phyloP scores from a whole-genome alignment of 768 basidiomycete genomes.

The Mycena galopus region DNA sequence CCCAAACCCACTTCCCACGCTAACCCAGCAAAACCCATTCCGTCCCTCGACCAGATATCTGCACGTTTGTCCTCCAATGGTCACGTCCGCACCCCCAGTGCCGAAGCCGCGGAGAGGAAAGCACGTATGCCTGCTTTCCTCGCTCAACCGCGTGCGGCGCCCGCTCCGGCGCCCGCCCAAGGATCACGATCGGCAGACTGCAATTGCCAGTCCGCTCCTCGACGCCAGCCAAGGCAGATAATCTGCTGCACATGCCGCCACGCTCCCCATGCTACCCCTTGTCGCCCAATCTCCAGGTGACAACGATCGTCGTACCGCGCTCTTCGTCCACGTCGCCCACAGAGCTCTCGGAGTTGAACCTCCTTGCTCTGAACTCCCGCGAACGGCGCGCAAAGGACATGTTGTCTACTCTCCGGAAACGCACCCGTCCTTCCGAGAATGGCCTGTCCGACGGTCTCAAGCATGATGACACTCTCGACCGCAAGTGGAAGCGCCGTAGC shows the following conservation, averaged over 20 bases:
- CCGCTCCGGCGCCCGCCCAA: slow-evolving; percentile 33
- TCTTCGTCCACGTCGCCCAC: slow-evolving; percentile 56
- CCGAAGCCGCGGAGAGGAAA: slow-evolving; percentile 36
- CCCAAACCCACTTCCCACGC: slow-evolving; percentile 23
- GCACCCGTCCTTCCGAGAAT: slow-evolving; percentile 59
- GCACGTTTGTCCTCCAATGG: slow-evolving; percentile 66
- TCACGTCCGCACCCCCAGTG: slow-evolving; percentile 45
- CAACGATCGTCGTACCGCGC: slow-evolving; percentile 63
- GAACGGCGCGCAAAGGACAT: slow-evolving; percentile 72
- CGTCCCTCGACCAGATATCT: slow-evolving; percentile 84
- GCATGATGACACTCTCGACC: slow-evolving; percentile 43
- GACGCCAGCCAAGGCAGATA: slow-evolving; percentile 43
- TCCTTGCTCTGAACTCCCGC: slow-evolving; percentile 65
- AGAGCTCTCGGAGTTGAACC: slow-evolving; percentile 66
- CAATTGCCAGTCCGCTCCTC: slow-evolving; percentile 55
- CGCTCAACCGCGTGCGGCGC: slow-evolving; percentile 35
- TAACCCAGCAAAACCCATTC: slow-evolving; percentile 51
- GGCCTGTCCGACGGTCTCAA: slow-evolving; percentile 31
- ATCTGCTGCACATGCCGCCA: slow-evolving; percentile 45
- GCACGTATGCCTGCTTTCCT: slow-evolving; percentile 38
- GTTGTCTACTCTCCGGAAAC: slow-evolving; percentile 73
- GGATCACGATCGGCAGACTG: slow-evolving; percentile 55
- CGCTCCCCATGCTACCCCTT: slow-evolving; percentile 54
- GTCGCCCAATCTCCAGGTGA: slow-evolving; percentile 60
- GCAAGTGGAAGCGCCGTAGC: slow-evolving; percentile 67